These are phyloP conservation scores for Alternaria triticina DNA, from an alignment of 2,329 filamentous ascomycete species.

Conservation along the genomic window DNA sequence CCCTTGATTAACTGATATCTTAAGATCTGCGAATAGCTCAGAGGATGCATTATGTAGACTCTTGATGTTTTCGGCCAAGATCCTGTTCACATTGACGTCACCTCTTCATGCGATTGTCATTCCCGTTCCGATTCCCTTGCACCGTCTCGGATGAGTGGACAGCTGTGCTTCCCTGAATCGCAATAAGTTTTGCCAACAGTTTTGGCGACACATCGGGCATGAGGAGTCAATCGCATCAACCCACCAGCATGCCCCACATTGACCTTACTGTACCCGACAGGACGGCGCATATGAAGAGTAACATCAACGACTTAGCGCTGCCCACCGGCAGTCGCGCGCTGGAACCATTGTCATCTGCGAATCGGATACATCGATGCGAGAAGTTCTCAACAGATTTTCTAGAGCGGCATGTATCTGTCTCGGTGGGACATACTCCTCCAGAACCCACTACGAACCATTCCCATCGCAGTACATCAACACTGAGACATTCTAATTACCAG, in stretches of 20 bases:
- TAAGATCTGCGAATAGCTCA: background rate
- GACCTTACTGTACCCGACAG: background rate
- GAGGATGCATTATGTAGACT: background rate
- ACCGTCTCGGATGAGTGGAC: background rate
- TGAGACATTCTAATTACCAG: background rate
- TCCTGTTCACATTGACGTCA: background rate
- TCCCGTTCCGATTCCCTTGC: background rate
- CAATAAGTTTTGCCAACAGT: background rate
- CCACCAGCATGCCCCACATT: background rate
- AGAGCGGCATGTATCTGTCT: background rate
- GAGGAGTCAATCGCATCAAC: background rate
- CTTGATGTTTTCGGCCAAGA: background rate
- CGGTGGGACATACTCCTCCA: background rate
- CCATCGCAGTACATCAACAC: background rate
- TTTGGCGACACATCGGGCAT: background rate
- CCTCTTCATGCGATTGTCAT: background rate
- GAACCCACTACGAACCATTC: background rate
- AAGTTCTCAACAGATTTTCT: background rate
- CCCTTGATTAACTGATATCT: background rate
- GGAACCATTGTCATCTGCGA: background rate
- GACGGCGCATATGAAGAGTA: background rate
- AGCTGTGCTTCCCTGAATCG: background rate
- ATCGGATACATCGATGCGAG: background rate
- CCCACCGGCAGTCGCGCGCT: background rate
- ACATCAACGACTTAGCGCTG: background rate